Evolutionary conservation across 257 asterid genomes (phyloP), one percentile per base, ranked within the genome.

Genomic region (Lantana camara): DNA sequence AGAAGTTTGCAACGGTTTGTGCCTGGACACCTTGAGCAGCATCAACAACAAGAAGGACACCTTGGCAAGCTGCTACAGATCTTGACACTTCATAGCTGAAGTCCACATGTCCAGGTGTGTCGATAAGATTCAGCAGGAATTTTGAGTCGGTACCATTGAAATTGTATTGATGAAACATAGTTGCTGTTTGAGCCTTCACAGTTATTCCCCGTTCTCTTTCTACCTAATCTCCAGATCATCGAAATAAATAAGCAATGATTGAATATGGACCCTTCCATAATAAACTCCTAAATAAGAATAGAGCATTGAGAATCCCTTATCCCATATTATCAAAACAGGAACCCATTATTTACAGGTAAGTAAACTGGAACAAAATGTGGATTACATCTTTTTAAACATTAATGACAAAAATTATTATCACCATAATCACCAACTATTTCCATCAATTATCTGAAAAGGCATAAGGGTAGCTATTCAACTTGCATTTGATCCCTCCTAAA

Each of bases 11-110:
- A 40, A 93, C 96, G 0, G 99, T 93, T 73, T 93, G 99, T 29
- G 99, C 97, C 77, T 93, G 99, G 62, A 93, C 96, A 38, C 99
- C 99, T 74, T 90, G 97, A 21, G 97, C 97, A 27, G 97, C 99
- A 62, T 93, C 99, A 42, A 93, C 97, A 24, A 93, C 95, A 15
- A 93, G 91, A 64, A 93, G 96, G 59, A 85, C 97, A 15, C 97
- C 97, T 55, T 93, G 99, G 82, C 99, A 93, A 70, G 99, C 99
- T 64, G 97, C 96, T 82, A 93, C 69, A 46, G 99, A 93, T 74
- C 99, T 85, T 6, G 99, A 87, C 19, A 93, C 99, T 77, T 93
- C 99, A 20, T 93, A 93, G 82, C 85, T 93, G 72, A 93, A 93
- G 77, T 93, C 99, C 47, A 93, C 99, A 38, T 93, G 99, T 34